Evolutionary conservation across 2,329 filamentous ascomycete species (phyloP).

Genomic region (Fusarium sp.): DNA sequence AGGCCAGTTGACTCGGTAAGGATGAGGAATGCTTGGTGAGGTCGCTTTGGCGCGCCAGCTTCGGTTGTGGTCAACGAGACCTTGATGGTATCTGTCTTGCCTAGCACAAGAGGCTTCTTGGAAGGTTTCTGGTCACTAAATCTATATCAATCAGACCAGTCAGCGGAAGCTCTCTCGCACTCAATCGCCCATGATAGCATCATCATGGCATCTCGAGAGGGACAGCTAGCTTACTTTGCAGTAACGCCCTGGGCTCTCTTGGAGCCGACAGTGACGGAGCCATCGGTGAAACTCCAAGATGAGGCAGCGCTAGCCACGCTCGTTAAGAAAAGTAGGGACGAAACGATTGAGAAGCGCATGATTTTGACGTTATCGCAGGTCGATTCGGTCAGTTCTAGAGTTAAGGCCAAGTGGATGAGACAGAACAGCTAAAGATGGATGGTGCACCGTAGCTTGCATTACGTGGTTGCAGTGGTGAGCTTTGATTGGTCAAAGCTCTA

Average conservation of each 20-base stretch:
- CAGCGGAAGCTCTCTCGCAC: slow-evolving; percentile 28
- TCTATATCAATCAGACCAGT: slow-evolving; percentile 50
- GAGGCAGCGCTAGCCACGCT: slow-evolving; percentile 61
- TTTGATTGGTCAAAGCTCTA: slow-evolving; percentile 39
- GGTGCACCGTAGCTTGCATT: slow-evolving; percentile 26
- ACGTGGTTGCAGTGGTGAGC: slow-evolving; percentile 41
- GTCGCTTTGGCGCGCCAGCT: slow-evolving; percentile 78
- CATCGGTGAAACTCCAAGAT: slow-evolving; percentile 79
- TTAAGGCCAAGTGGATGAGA: slow-evolving; percentile 38
- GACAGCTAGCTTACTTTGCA: slow-evolving; percentile 65
- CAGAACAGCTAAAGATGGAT: slow-evolving; percentile 38
- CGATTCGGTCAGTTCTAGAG: slow-evolving; percentile 26
- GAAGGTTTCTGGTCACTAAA: slow-evolving; percentile 68
- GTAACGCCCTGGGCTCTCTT: slow-evolving; percentile 71
- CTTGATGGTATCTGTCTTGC: slow-evolving; percentile 77
- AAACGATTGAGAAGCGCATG: slow-evolving; percentile 51
- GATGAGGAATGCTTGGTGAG: slow-evolving; percentile 93
- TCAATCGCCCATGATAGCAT: neutral
- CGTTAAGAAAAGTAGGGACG: slow-evolving; percentile 56
- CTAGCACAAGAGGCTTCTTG: slow-evolving; percentile 69
- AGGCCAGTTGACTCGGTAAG: slow-evolving; percentile 80
- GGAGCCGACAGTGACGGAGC: slow-evolving; percentile 68
- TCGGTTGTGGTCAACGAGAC: slow-evolving; percentile 83
- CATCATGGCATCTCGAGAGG: slow-evolving; percentile 28
- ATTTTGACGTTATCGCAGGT: slow-evolving; percentile 34